Percentiles rank a stretch among this genome's conserved stretches.
Evolutionary conservation across 2,329 filamentous ascomycete genomes (phyloP).

Genomic region (Tolypocladium sp.): DNA sequence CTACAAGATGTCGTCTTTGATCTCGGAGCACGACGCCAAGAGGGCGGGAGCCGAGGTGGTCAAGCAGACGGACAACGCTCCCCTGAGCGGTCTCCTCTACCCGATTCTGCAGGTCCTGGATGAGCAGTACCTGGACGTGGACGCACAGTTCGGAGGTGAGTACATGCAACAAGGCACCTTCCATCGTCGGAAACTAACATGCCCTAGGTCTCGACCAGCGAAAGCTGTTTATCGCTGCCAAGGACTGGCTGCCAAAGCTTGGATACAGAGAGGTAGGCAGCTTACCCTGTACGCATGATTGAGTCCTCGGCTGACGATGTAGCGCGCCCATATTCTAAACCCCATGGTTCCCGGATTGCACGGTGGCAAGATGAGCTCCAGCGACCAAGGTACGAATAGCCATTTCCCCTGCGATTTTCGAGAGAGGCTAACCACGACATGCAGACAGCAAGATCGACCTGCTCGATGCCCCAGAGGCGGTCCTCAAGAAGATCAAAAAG

Average conservation of each 20-base stretch:
- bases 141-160: conserved; percentile 74
- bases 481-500: conserved; percentile 79
- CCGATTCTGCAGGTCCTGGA: conserved; percentile 71
- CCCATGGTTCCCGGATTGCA: conserved; percentile 84
- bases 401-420: neutral
- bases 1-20: conserved; percentile 62
- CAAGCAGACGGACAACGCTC: conserved; percentile 75
- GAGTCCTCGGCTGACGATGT: neutral
- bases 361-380: conserved; percentile 80
- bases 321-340: conserved; percentile 36
- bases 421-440: conserved; percentile 5
- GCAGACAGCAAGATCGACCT: conserved; percentile 83
- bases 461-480: conserved; percentile 66
- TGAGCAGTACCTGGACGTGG: conserved; percentile 79
- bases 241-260: conserved; percentile 75
- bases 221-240: conserved; percentile 81
- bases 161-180: no score
- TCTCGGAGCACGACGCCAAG: conserved; percentile 73
- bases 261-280: conserved; percentile 60
- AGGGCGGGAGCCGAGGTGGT: conserved; percentile 91
- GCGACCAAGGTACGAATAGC: conserved; percentile 44
- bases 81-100: conserved; percentile 43
- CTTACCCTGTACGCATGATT: no score
- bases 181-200: neutral
- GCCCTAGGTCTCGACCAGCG: conserved; percentile 59